Conservation (phyloP, 768 basidiomycete species). For the Clathrus columnatus region DNA sequence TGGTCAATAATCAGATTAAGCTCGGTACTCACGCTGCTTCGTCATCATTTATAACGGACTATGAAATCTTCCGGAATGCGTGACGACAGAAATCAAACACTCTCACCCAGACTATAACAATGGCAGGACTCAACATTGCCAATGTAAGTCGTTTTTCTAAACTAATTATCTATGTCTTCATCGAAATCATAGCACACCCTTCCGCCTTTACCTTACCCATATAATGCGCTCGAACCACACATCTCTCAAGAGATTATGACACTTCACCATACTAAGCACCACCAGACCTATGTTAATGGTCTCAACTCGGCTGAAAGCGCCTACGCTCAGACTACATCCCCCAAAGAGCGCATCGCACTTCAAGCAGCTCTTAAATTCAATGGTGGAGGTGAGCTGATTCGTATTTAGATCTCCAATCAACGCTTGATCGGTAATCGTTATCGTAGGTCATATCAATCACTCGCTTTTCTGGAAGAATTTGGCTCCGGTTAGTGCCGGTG, state of each 20-base stretch:
- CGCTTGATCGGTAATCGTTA: background rate
- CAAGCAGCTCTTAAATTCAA: conserved; percentile 94
- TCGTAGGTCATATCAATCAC: conserved; percentile 77
- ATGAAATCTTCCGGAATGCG: background rate
- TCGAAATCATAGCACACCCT: conserved; percentile 36
- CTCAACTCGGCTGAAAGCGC: conserved; percentile 83
- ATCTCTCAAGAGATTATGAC: conserved; percentile 89
- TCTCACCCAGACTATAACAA: background rate
- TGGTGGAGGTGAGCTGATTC: conserved; percentile 65
- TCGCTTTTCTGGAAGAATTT: conserved; percentile 96
- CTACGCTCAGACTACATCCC: conserved; percentile 55
- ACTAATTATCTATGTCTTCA: background rate
- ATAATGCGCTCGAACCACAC: conserved; percentile 90
- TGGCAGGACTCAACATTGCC: background rate
- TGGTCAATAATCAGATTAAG: too few species aligned
- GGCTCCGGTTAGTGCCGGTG: conserved; percentile 44
- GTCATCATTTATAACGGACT: conserved; percentile 33
- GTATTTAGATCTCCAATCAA: background rate
- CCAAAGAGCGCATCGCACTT: conserved; percentile 78
- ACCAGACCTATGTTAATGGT: conserved; percentile 88
- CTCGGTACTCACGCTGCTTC: conserved; percentile 34
- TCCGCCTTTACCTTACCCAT: conserved; percentile 67
- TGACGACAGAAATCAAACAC: background rate
- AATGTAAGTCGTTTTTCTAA: background rate
- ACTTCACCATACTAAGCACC: conserved; percentile 92